A percentile compares a stretch with the other conserved stretches of the same genome.
Conservation (phyloP, 768 basidiomycete species). For the Phaffia australis region DNA sequence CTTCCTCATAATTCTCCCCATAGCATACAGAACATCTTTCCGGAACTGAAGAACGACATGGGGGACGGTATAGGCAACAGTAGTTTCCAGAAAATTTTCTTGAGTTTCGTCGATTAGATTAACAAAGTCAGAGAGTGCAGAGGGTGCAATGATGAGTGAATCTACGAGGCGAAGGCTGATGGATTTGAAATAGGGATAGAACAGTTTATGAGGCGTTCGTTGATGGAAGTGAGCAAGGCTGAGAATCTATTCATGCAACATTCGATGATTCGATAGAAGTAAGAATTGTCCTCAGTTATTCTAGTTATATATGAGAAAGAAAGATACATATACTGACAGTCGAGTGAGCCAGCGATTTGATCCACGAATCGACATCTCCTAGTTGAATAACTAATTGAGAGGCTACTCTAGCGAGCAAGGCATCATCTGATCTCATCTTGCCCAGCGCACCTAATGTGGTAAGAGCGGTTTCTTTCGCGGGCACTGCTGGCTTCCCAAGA, state of each 20-base stretch:
- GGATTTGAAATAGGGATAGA: slow-evolving; percentile 58
- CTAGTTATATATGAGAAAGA: background rate
- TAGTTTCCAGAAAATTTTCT: slow-evolving; percentile 38
- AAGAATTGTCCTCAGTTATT: background rate
- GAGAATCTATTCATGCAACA: slow-evolving; percentile 45
- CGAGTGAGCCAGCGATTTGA: slow-evolving; percentile 57
- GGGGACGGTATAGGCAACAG: slow-evolving; percentile 57
- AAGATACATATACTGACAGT: slow-evolving; percentile 45
- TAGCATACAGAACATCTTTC: slow-evolving; percentile 48
- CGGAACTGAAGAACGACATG: slow-evolving; percentile 56
- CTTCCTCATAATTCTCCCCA: slow-evolving; percentile 48
- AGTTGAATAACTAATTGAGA: slow-evolving; percentile 57
- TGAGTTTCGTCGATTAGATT: slow-evolving; percentile 21
- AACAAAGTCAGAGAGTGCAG: slow-evolving; percentile 21
- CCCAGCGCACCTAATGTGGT: slow-evolving; percentile 15
- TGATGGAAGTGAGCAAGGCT: slow-evolving; percentile 50
- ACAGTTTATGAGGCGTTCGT: slow-evolving; percentile 54
- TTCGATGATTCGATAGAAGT: background rate
- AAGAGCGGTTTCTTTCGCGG: slow-evolving; percentile 24
- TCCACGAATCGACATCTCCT: slow-evolving; percentile 54
- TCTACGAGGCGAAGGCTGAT: slow-evolving; percentile 52
- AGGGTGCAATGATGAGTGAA: slow-evolving; percentile 12
- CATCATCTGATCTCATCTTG: slow-evolving; percentile 45
- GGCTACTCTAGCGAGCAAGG: slow-evolving; percentile 50
- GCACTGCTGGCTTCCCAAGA: background rate